phyloP scores from a whole-genome alignment of 2,329 filamentous ascomycete genomes.

The Pestalotiopsis sp. region DNA sequence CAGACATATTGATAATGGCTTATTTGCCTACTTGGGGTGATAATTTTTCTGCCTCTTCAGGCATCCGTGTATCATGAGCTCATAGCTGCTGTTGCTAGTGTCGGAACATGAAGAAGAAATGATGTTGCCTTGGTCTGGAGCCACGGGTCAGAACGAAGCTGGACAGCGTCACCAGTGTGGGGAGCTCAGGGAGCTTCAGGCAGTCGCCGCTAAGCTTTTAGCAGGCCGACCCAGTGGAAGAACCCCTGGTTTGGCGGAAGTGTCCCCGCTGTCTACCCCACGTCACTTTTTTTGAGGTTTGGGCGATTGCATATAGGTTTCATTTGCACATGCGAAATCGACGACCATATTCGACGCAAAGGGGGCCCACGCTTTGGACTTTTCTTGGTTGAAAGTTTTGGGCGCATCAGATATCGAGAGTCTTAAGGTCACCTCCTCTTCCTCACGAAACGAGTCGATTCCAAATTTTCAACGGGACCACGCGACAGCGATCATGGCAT shows the following conservation, averaged over 20 bases:
- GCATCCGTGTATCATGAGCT: slow-evolving; percentile 7
- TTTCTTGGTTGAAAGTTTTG: not conserved
- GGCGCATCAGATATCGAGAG: not conserved
- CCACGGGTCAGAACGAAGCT: not conserved
- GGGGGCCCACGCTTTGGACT: not conserved
- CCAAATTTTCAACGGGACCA: not conserved
- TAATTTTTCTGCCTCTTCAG: not conserved
- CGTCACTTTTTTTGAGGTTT: not conserved
- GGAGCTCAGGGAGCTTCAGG: not conserved
- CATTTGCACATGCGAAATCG: not conserved
- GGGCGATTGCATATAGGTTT: not conserved
- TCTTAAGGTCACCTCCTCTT: not conserved
- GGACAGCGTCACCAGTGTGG: not conserved
- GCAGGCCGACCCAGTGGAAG: not conserved
- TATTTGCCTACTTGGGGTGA: slow-evolving; percentile 3
- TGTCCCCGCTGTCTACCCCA: slow-evolving; percentile 3
- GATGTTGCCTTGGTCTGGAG: not conserved
- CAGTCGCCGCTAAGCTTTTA: not conserved
- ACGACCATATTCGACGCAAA: not conserved
- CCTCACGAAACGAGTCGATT: not conserved
- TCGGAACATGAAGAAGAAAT: not conserved
- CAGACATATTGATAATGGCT: slow-evolving; percentile 48
- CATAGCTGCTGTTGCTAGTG: not conserved
- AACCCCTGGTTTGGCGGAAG: not conserved
- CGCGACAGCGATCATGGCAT: not conserved